Evolutionary conservation across 768 basidiomycete genomes (phyloP).

Genomic region (Mrakia gelida): DNA sequence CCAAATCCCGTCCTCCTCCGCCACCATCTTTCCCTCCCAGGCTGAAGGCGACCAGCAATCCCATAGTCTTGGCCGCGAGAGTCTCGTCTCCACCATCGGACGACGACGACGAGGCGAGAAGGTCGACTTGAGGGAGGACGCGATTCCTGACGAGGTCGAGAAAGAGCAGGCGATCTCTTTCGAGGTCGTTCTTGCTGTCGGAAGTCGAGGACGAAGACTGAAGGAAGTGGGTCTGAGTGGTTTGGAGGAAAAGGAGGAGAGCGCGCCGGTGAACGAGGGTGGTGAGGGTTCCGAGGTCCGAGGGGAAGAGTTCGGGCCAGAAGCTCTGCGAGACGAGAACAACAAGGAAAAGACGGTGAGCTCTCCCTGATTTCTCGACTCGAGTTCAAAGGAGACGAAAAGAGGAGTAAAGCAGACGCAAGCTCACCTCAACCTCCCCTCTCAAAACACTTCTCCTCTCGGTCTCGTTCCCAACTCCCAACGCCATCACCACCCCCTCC

Average conservation of each 20-base stretch:
- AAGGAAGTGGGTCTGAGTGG: background rate
- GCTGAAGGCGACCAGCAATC: background rate
- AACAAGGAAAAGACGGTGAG: background rate
- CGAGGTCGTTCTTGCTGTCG: background rate
- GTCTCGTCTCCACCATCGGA: background rate
- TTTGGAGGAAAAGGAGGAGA: background rate
- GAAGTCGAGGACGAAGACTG: background rate
- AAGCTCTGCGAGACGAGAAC: background rate
- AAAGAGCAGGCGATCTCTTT: background rate
- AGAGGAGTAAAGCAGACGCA: background rate
- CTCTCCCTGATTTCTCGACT: background rate
- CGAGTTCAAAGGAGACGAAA: background rate
- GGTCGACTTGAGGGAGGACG: background rate
- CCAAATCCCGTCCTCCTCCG: background rate
- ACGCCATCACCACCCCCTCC: background rate
- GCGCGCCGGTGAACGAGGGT: background rate
- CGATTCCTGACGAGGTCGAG: background rate
- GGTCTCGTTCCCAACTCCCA: background rate
- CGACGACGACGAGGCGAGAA: background rate
- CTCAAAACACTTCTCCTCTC: background rate
- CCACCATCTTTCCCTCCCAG: background rate
- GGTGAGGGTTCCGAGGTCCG: background rate
- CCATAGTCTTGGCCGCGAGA: background rate
- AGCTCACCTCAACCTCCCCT: background rate
- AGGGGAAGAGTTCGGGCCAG: conserved; percentile 1